Base-by-base conservation (phyloP, 768 basidiomycete genomes). In the Boletus edulis region DNA sequence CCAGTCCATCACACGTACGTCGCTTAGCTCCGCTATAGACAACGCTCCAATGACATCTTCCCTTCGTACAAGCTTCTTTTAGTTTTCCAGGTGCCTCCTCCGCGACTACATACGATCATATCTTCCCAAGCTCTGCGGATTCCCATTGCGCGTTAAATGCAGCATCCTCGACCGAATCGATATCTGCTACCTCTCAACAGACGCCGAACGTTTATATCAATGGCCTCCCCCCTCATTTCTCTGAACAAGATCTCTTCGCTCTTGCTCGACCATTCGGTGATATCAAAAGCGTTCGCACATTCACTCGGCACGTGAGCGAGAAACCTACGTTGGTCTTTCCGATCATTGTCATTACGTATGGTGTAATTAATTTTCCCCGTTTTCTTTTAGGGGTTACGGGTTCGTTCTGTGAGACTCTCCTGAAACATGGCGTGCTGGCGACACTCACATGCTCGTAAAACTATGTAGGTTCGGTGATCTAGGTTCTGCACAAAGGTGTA, bases 171-270 rank as follows among this genome's bases (percentile, higher is more conserved):
- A 55, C 55, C 3, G 64, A 63, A 41, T 54, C 51, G 3, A 37
- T 60, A 34, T 49, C 55, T 1, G 13, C 54, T 17, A 53, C 49
- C 13, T 62, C 62, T 45, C 56, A 65, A 40, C 64, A 61, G 22
- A 84, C 87, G 1, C 88, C 91, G 1, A 93, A 93, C 62, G 87
- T 93, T 0, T 93, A 93, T 67, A 91, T 93, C 73, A 93, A 93
- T 63, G 91, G 91, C 13, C 79, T 94, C 15, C 90, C 89, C 3
- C 87, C 90, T 5, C 84, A 91, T 71, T 92, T 82, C 63, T 84
- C 89, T 0, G 91, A 92, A 63, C 89, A 90, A 56, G 81, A 90
- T 57, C 76, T 94, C 40, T 85, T 84, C 61, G 81, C 81, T 29
- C 82, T 94, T 51, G 79, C 87, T 34, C 72, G 77, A 22, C 85